These are phyloP conservation scores for Malassezia furfur DNA, from an alignment of 1,284 basidiomycete genomes.

Conservation along the genomic window DNA sequence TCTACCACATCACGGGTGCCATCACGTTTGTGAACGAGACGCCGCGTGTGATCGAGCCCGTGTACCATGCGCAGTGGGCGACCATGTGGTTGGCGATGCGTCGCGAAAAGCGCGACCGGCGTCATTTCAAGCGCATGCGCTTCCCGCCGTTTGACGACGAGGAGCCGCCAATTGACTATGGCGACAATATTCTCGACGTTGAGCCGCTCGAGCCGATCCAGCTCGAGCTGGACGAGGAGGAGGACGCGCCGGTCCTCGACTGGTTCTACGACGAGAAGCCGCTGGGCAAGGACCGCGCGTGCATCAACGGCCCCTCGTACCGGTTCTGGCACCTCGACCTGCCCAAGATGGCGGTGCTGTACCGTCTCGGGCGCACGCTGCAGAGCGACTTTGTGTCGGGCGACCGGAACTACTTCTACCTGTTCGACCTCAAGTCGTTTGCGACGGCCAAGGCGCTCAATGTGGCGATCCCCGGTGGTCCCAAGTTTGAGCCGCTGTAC, in stretches of 20 bases:
- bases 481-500: slow-evolving; percentile 63
- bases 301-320: slow-evolving; percentile 86
- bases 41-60: slow-evolving; percentile 87
- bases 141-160: slow-evolving; percentile 99
- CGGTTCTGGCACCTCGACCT: slow-evolving; percentile 83
- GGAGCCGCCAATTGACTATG: slow-evolving; percentile 57
- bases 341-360: slow-evolving; percentile 90
- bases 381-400: slow-evolving; percentile 82
- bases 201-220: slow-evolving; percentile 97
- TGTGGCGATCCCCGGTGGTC: slow-evolving; percentile 96
- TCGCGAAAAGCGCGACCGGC: slow-evolving; percentile 92
- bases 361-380: slow-evolving; percentile 85
- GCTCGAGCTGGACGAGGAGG: slow-evolving; percentile 84
- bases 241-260: slow-evolving; percentile 86
- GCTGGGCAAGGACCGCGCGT: slow-evolving; percentile 65
- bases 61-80: slow-evolving; percentile 99
- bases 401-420: slow-evolving; percentile 67
- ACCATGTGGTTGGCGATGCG: slow-evolving; percentile 99
- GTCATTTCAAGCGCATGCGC: slow-evolving; percentile 99
- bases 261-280: slow-evolving; percentile 99
- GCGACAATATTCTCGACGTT: slow-evolving; percentile 91
- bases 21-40: slow-evolving; percentile 99
- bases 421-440: slow-evolving; percentile 96
- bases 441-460: slow-evolving; percentile 92
- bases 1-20: slow-evolving; percentile 75